phyloP scores from a whole-genome alignment of 129 eudicot species.

The Helianthus tuberosus region DNA sequence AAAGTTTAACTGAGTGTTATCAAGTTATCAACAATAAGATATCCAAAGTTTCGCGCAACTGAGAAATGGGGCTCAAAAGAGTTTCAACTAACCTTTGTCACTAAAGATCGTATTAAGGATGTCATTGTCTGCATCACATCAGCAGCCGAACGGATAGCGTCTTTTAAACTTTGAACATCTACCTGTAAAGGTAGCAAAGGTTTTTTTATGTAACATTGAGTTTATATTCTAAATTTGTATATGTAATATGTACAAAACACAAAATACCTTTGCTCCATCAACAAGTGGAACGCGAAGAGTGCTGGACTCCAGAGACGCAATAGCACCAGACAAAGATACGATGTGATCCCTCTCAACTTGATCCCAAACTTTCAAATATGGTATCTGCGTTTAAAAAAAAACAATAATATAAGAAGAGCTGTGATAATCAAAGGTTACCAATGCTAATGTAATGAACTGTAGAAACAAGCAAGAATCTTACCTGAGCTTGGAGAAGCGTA shows the following conservation, averaged over 20 bases:
- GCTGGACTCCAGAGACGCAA: conserved; percentile 41
- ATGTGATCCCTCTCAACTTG: conserved; percentile 39
- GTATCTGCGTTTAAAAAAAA: conserved; percentile 27
- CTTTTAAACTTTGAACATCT: conserved; percentile 61
- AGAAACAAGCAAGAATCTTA: conserved; percentile 19
- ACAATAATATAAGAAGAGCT: not conserved
- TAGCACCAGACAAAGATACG: conserved; percentile 39
- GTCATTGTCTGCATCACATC: conserved; percentile 85
- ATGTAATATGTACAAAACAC: not conserved
- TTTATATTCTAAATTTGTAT: not conserved
- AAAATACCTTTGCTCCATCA: conserved; percentile 41
- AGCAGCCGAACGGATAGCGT: conserved; percentile 75
- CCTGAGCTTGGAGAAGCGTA: conserved; percentile 39
- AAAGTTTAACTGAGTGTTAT: not conserved
- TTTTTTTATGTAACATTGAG: conserved; percentile 13
- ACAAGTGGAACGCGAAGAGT: conserved; percentile 47
- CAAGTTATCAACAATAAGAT: conserved; percentile 18
- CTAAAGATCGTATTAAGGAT: conserved; percentile 62
- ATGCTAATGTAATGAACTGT: conserved; percentile 2
- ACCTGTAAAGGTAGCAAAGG: conserved; percentile 48
- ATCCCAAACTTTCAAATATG: conserved; percentile 42
- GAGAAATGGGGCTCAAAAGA: conserved; percentile 3
- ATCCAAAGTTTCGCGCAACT: conserved; percentile 3
- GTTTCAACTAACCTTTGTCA: conserved; percentile 51
- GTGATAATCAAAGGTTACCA: conserved; percentile 2